These are phyloP conservation scores for Mortierella sp. DNA, from an alignment of 371 early-diverging fungal species.

Conservation along the genomic window DNA sequence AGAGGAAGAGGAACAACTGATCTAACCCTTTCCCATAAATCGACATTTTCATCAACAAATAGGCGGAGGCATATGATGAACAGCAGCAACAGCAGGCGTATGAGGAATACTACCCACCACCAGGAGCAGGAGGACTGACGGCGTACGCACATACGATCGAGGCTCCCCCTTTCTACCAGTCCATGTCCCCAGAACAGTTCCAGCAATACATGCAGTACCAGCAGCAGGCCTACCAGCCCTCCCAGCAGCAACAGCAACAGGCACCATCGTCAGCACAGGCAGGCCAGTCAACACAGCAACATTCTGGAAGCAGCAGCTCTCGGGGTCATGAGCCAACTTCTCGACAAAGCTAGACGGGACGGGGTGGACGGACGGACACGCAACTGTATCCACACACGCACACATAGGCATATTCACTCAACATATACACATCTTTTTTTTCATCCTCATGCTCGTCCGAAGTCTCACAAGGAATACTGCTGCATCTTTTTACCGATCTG, in stretches of 20 bases:
- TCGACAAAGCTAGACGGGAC: slow-evolving; percentile 22
- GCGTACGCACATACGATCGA: slow-evolving; percentile 42
- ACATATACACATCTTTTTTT: too few relatives aligned
- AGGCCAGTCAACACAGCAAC: slow-evolving; percentile 19
- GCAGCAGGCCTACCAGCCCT: slow-evolving; percentile 42
- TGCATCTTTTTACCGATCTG: neutral
- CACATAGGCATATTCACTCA: neutral
- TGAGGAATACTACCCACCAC: slow-evolving; percentile 37
- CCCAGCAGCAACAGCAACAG: slow-evolving; percentile 27
- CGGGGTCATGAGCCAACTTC: slow-evolving; percentile 28
- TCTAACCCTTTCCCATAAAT: neutral
- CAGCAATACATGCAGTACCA: slow-evolving; percentile 57
- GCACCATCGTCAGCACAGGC: neutral
- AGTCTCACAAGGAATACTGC: neutral
- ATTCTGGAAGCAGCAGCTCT: slow-evolving; percentile 19
- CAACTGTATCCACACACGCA: neutral
- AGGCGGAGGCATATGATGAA: slow-evolving; percentile 33
- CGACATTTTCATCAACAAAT: neutral
- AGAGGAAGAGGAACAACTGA: neutral
- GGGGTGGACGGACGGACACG: neutral
- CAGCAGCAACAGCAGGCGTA: slow-evolving; percentile 40
- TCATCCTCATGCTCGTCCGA: neutral
- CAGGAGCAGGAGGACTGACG: slow-evolving; percentile 35
- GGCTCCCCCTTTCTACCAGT: slow-evolving; percentile 36
- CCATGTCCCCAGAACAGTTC: slow-evolving; percentile 51